Evolutionary conservation across 139 green algal species (phyloP).

Genomic region (Chlamydomonas eustigma): DNA sequence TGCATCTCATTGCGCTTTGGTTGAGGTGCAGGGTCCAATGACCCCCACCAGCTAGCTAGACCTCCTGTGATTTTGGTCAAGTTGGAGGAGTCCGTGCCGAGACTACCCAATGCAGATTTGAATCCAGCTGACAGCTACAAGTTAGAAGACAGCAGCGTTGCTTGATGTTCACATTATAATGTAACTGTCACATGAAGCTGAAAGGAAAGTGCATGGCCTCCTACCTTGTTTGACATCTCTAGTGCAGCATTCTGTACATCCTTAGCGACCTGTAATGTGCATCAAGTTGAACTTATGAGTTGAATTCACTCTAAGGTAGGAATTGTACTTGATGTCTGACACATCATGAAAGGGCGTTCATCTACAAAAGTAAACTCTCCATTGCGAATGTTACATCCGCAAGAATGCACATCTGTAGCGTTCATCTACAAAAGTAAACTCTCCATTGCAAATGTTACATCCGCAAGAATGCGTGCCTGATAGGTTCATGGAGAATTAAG

Average conservation of each 20-base stretch:
- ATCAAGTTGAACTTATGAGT: not conserved
- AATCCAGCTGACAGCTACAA: slow-evolving; percentile 4
- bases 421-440: not conserved
- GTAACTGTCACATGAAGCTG: not conserved
- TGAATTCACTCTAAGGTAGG: not conserved
- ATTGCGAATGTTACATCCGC: not conserved
- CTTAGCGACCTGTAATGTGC: not conserved
- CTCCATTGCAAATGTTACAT: not conserved
- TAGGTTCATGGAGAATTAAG: not conserved
- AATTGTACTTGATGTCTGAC: too few relatives aligned
- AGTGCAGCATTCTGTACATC: slow-evolving; percentile 6
- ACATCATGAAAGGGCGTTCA: not conserved
- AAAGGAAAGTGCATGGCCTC: not conserved
- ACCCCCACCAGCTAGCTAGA: slow-evolving; percentile 32
- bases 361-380: not conserved
- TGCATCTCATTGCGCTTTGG: slow-evolving; percentile 20
- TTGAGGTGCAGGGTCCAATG: slow-evolving; percentile 18
- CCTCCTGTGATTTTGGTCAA: slow-evolving; percentile 23
- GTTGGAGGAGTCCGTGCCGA: not conserved
- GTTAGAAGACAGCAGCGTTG: not conserved
- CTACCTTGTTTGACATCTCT: not conserved
- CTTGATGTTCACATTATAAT: not conserved
- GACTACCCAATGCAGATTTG: not conserved
- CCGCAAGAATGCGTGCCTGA: not conserved
- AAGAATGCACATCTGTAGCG: not conserved